Evolutionary conservation across 1,284 basidiomycete species (phyloP).

Genomic region (Vanrija humicola): DNA sequence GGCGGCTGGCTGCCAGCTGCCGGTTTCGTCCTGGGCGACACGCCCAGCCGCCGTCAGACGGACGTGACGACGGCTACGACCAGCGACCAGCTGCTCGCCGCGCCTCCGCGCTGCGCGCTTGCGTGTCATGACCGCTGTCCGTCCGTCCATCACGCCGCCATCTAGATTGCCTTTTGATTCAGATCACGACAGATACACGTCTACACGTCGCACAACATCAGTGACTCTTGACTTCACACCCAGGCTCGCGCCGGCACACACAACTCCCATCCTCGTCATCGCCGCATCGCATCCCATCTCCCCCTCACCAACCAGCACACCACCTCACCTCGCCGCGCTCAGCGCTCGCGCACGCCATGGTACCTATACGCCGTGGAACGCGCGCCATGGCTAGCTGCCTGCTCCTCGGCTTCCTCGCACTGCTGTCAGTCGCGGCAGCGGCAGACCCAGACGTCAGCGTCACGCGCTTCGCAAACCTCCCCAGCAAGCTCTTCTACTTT

Average conservation of each 20-base stretch:
- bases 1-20: no score
- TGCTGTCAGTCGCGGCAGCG: conserved; percentile 9
- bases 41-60: no score
- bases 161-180: no score
- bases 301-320: not conserved
- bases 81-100: no score
- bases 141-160: no score
- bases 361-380: not conserved
- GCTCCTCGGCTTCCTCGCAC: not conserved
- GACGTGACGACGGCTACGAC: no score
- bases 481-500: conserved; percentile 83
- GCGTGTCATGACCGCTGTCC: no score
- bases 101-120: no score
- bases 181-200: no score
- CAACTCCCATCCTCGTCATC: not conserved
- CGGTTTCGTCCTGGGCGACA: no score
- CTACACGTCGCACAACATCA: no score
- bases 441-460: conserved; percentile 47
- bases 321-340: not conserved
- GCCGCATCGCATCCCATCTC: not conserved
- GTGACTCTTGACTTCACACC: no score
- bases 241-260: not conserved
- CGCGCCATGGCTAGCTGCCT: not conserved
- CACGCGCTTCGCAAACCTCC: conserved; percentile 62
- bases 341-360: not conserved